These are phyloP conservation scores for Terfezia boudieri DNA, from an alignment of 495 filamentous ascomycete species.

Conservation along the genomic window DNA sequence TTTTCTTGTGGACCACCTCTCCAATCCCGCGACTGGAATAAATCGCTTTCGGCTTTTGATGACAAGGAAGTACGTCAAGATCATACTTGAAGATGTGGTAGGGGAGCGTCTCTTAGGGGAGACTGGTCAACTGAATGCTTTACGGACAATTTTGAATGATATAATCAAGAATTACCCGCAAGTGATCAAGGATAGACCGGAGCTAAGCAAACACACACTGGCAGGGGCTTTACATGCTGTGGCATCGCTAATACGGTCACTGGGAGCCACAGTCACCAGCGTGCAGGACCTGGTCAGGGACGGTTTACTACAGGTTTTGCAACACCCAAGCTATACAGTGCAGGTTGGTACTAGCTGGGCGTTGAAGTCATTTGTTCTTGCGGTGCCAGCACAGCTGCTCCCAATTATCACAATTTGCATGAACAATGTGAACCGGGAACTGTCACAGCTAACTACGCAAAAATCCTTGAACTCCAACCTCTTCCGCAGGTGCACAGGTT, in stretches of 20 bases:
- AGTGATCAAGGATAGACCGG: slow-evolving; percentile 69
- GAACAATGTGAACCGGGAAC: slow-evolving; percentile 79
- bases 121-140: slow-evolving; percentile 60
- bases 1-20: slow-evolving; percentile 56
- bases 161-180: slow-evolving; percentile 89
- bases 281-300: slow-evolving; percentile 68
- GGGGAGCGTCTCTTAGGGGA: slow-evolving; percentile 68
- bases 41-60: slow-evolving; percentile 78
- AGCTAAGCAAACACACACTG: slow-evolving; percentile 72
- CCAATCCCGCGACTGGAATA: slow-evolving; percentile 48
- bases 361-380: slow-evolving; percentile 65
- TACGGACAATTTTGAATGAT: slow-evolving; percentile 62
- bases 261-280: slow-evolving; percentile 57
- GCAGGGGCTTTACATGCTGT: slow-evolving; percentile 60
- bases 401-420: slow-evolving; percentile 86
- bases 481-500: slow-evolving; percentile 66
- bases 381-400: slow-evolving; percentile 75
- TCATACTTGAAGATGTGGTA: slow-evolving; percentile 64
- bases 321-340: slow-evolving; percentile 90
- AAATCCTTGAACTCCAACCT: slow-evolving; percentile 35
- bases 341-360: slow-evolving; percentile 73
- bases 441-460: slow-evolving; percentile 49
- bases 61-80: slow-evolving; percentile 63
- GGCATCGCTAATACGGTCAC: slow-evolving; percentile 48
- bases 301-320: slow-evolving; percentile 68